Base-by-base conservation (phyloP, 495 filamentous ascomycete genomes). In the Penicillium turbatum region DNA sequence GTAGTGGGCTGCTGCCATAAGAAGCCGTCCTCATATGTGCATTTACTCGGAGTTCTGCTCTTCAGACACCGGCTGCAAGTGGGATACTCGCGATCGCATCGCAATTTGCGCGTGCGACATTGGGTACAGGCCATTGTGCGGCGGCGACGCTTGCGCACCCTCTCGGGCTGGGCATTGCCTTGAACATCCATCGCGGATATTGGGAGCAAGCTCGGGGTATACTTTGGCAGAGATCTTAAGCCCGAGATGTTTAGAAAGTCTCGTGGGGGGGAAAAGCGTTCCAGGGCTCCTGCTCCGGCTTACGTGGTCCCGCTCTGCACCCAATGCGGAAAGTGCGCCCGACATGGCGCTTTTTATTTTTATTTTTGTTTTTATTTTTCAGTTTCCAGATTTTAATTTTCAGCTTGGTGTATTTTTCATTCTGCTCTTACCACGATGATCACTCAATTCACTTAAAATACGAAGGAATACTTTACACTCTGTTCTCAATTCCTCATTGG, bases 91-190 rank as follows among this genome's bases (percentile, higher is more conserved):
- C 84, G 80, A 61, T 87, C 83, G 65, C 86, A 89, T 60, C 82
- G 83, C 60, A 87, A 79, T 68, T 89, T 89, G 48, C 85, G 72
- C 52, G 78, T 78, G 56, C 85, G 84, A 53, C 85, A 88, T 46
- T 78, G 69, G 36, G 69, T 70, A 57, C 75, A 76, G 15, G 72
- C 66, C 56, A 73, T 67, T 6, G 72, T 74, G 17, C 72, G 68
- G 13, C 74, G 59, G 46, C 70, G 67, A 29, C 74, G 57, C 62
- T 77, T 77, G 24, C 72, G 70, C 47, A 68, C 66, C 44, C 72
- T 65, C 6, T 69, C 64, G 8, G 53, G 51, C 35, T 55, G 62
- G 24, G 49, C 42, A 32, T 31, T 29, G 5, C 21, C 34, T 37
- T 67, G 54, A 15, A 37, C 49, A 24, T 61, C 59, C 37, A 51